Evolutionary conservation across 176 grass and related monocot genomes (phyloP).

Genomic region (Carex littledalei): DNA sequence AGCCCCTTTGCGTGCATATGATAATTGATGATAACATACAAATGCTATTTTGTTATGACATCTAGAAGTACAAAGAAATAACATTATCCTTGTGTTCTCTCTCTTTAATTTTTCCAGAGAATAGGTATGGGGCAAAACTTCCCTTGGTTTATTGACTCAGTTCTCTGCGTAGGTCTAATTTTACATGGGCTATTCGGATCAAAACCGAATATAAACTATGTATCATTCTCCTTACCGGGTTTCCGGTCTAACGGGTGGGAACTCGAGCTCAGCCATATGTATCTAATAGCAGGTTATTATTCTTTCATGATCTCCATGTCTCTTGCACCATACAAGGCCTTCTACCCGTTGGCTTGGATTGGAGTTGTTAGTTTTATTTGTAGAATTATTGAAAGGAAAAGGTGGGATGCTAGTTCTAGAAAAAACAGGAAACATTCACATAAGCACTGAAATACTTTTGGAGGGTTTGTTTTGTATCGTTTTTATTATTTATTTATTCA

Average conservation of each 20-base stretch:
- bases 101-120: constrained; percentile 44
- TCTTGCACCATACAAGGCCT: constrained; percentile 59
- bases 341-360: constrained; percentile 66
- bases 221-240: constrained; percentile 47
- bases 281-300: constrained; percentile 75
- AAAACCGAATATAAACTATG: constrained; percentile 39
- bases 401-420: constrained; percentile 52
- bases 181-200: constrained; percentile 74
- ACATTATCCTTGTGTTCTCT: constrained; percentile 6
- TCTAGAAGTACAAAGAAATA: too few relatives aligned
- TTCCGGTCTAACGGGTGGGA: constrained; percentile 14
- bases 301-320: constrained; percentile 53
- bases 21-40: not conserved
- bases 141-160: constrained; percentile 74
- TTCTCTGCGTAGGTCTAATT: constrained; percentile 70
- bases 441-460: constrained; percentile 43
- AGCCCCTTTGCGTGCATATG: not conserved
- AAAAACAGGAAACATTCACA: constrained; percentile 72
- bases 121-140: constrained; percentile 75
- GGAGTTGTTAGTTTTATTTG: constrained; percentile 58
- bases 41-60: not conserved
- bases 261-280: constrained; percentile 66
- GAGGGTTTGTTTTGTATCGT: not conserved
- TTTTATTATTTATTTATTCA: constrained; percentile 10
- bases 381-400: constrained; percentile 50